phyloP scores from a whole-genome alignment of 192 early-diverging fungal species.

The Spizellomyces punctatus region DNA sequence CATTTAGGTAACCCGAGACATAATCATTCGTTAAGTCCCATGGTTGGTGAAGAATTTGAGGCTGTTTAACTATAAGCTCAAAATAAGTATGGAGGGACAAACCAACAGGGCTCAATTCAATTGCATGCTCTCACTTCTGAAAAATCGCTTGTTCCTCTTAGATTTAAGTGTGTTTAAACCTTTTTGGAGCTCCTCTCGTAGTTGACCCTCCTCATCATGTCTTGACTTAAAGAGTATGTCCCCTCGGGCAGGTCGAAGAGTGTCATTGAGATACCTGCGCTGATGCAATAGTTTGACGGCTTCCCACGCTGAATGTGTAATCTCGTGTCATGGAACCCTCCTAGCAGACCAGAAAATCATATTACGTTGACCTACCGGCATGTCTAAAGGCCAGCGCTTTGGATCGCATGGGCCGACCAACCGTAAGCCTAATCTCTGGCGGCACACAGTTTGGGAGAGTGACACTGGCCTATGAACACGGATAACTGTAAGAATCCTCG shows the following conservation, averaged over 20 bases:
- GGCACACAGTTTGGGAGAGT: conserved; percentile 35
- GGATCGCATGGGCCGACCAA: conserved; percentile 23
- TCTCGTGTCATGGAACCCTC: neutral
- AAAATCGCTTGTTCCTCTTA: conserved; percentile 17
- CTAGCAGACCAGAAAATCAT: too few species aligned
- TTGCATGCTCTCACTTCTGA: neutral
- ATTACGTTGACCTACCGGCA: conserved; percentile 1
- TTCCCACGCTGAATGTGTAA: conserved; percentile 59
- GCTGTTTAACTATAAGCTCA: too few species aligned
- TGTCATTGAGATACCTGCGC: conserved; percentile 70
- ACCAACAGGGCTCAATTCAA: too few species aligned
- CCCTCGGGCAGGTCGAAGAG: conserved; percentile 60
- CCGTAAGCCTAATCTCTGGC: conserved; percentile 18
- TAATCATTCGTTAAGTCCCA: too few species aligned
- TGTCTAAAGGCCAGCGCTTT: conserved; percentile 19
- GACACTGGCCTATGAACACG: conserved; percentile 8
- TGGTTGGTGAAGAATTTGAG: too few species aligned
- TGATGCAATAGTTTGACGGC: conserved; percentile 71
- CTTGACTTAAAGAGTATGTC: conserved; percentile 1
- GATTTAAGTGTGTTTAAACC: conserved; percentile 11
- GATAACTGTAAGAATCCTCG: neutral
- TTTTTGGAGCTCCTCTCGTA: neutral
- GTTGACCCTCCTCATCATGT: conserved; percentile 7
- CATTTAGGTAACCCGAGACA: conserved; percentile 16
- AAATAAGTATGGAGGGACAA: too few species aligned